Base-by-base conservation (phyloP, 352 stramenopile genomes). In the Phytophthora rubi region DNA sequence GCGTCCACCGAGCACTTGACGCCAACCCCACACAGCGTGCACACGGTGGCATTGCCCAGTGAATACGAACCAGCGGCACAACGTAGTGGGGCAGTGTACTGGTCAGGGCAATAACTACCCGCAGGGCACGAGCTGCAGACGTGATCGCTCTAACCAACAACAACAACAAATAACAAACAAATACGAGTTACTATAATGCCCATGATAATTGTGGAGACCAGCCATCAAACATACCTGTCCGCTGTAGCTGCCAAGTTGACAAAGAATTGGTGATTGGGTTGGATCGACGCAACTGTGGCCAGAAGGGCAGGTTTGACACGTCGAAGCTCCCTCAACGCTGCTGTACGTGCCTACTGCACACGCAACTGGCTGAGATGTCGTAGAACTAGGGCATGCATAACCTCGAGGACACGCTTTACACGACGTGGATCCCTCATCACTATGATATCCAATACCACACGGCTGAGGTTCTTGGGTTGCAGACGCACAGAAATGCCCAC, bases 211-310 rank as follows among this genome's bases (percentile, higher is more conserved):
- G 12, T 3, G 58, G 30, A 0, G 45, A 16, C 7, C 9, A 62
- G 39, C 42, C 21, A 10, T 59, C 62, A 9, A 13, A 42, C 61
- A 4, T 70, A 86, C 76, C 55, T 75, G 59, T 21, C 80, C 52
- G 30, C 73, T 87, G 67, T 87, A 94, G 28, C 68, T 83, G 6
- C 88, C 85, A 10, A 64, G 9, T 2, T 70, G 6, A 23, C 89
- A 96, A 9, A 77, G 59, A 33, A 66, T 15, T 5, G 84, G 75
- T 18, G 66, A 67, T 6, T 76, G 58, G 4, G 71, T 75, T 35
- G 69, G 61, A 61, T 87, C 79, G 16, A 76, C 70, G 39, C 89
- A 97, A 21, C 65, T 68, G 60, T 88, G 83, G 6, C 90, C 90
- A 32, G 76, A 75, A 15, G 79, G 71, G 55, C 89, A 96, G 7